Conservation (phyloP, 164 flowering plant genomes). For the Vitis rupestris region DNA sequence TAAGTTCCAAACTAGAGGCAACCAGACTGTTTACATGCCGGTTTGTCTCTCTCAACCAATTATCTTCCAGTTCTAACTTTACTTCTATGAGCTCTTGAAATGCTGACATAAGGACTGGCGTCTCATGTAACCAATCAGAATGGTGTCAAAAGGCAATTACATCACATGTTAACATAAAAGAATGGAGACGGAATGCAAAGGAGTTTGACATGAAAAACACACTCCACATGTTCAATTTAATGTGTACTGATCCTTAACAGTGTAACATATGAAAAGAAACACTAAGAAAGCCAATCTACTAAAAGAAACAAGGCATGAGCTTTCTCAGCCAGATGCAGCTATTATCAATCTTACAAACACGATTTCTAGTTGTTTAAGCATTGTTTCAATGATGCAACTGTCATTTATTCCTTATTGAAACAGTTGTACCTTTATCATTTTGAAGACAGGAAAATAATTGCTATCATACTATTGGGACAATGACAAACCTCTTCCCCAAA, state of each 20-base stretch:
- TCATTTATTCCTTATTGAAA: neutral
- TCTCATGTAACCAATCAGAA: no score
- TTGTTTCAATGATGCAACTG: neutral
- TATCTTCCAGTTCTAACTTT: no score
- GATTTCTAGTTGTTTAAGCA: no score
- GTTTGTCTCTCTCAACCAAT: no score
- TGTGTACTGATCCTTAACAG: neutral
- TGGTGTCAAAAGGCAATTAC: no score
- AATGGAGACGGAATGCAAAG: neutral
- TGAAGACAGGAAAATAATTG: neutral
- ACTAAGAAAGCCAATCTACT: neutral
- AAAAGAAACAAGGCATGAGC: neutral
- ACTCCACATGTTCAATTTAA: neutral
- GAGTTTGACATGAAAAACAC: no score
- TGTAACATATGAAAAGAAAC: neutral
- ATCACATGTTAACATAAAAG: no score
- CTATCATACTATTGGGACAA: neutral
- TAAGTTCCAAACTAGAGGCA: no score
- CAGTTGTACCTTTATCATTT: neutral
- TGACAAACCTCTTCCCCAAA: conserved; percentile 85
- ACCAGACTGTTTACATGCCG: no score
- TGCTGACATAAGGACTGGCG: no score
- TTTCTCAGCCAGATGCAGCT: neutral
- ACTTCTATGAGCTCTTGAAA: no score
- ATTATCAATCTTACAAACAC: no score